Conservation (phyloP, 352 stramenopile species). For the Phytophthora ohioensis region DNA sequence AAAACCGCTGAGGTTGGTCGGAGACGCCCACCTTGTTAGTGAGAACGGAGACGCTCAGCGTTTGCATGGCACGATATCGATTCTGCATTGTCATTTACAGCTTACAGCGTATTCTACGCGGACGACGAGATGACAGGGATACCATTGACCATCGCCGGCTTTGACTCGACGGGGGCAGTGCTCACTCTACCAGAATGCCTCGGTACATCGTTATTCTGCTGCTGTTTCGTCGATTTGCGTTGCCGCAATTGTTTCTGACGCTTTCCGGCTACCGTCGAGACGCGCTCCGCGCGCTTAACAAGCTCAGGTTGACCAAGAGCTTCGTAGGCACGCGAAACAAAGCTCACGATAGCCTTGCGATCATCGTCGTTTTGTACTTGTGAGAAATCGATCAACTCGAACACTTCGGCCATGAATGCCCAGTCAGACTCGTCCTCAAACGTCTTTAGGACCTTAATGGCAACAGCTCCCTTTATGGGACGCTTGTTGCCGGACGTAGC, state of each 20-base stretch:
- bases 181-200: background rate
- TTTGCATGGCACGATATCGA: background rate
- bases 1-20: too few species aligned
- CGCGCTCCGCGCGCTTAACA: slow-evolving; percentile 24
- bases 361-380: slow-evolving; percentile 31
- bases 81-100: slow-evolving; percentile 11
- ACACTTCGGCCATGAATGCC: slow-evolving; percentile 43
- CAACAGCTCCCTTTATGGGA: slow-evolving; percentile 40
- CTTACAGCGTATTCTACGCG: slow-evolving; percentile 17
- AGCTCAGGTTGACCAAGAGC: slow-evolving; percentile 37
- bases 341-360: slow-evolving; percentile 32
- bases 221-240: slow-evolving; percentile 9
- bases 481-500: slow-evolving; percentile 23
- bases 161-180: background rate
- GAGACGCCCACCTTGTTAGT: too few species aligned
- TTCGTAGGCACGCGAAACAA: slow-evolving; percentile 44
- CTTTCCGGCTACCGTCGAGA: slow-evolving; percentile 23
- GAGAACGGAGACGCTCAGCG: too few species aligned
- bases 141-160: slow-evolving; percentile 34
- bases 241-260: slow-evolving; percentile 33
- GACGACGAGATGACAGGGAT: slow-evolving; percentile 37
- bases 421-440: slow-evolving; percentile 46
- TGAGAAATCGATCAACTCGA: slow-evolving; percentile 45
- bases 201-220: slow-evolving; percentile 9
- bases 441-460: slow-evolving; percentile 30